A percentile compares a stretch with the other conserved stretches of the same genome.
Conservation (phyloP, 1,284 basidiomycete genomes). For the Inonotus obliquus region DNA sequence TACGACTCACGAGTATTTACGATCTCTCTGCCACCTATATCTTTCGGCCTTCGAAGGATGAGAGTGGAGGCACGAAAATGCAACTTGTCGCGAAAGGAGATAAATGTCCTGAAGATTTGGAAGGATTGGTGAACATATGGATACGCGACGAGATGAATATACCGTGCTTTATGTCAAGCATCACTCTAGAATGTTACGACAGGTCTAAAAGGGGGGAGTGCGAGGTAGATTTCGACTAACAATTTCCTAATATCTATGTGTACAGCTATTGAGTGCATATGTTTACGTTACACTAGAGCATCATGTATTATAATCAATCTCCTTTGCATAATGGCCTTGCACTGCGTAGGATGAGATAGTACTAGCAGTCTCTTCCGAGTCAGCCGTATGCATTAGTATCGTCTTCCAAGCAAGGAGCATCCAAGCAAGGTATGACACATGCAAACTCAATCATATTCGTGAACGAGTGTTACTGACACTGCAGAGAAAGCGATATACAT, state of each 20-base stretch:
- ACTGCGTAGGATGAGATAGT: too few relatives aligned
- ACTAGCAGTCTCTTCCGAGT: too few relatives aligned
- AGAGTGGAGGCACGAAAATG: conserved; percentile 48
- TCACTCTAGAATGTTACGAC: conserved; percentile 73
- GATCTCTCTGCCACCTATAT: conserved; percentile 68
- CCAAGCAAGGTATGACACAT: too few relatives aligned
- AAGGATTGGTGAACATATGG: conserved; percentile 67
- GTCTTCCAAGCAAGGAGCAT: too few relatives aligned
- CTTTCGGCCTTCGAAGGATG: conserved; percentile 49
- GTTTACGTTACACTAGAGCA: too few relatives aligned
- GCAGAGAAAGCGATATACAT: too few relatives aligned
- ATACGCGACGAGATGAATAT: conserved; percentile 67
- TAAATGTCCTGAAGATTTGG: conserved; percentile 62
- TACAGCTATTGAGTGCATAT: too few relatives aligned
- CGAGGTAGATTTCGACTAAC: neutral
- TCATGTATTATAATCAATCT: too few relatives aligned
- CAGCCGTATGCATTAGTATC: too few relatives aligned
- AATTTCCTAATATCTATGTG: neutral
- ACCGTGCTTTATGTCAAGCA: conserved; percentile 69
- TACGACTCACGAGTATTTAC: conserved; percentile 78
- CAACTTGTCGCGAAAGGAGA: conserved; percentile 67
- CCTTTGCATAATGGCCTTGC: too few relatives aligned
- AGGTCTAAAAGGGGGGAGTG: conserved; percentile 15
- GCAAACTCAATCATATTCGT: too few relatives aligned
- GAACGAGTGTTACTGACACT: too few relatives aligned